These are phyloP conservation scores for Lunasporangiospora selenospora DNA, from an alignment of 192 early-diverging fungal species.

Conservation along the genomic window DNA sequence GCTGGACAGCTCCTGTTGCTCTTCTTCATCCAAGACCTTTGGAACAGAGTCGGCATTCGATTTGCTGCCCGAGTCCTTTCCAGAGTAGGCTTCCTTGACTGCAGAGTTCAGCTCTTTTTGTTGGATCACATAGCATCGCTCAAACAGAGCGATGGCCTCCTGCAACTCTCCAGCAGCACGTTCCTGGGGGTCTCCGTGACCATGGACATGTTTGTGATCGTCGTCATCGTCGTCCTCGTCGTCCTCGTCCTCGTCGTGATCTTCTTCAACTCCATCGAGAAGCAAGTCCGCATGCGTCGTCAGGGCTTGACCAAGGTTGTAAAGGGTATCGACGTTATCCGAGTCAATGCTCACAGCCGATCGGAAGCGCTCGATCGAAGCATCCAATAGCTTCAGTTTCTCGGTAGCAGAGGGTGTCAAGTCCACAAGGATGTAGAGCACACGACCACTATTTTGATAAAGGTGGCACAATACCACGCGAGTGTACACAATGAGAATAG, in stretches of 20 bases:
- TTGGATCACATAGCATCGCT: constrained; percentile 55
- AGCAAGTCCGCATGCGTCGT: constrained; percentile 61
- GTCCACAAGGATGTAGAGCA: constrained; percentile 63
- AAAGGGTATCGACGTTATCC: constrained; percentile 67
- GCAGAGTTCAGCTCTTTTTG: constrained; percentile 49
- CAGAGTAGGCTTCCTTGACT: constrained; percentile 17
- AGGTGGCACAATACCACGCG: neutral
- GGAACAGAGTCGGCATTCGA: constrained; percentile 4
- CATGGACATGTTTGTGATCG: constrained; percentile 52
- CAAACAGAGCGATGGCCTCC: constrained; percentile 59
- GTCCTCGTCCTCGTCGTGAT: constrained; percentile 54
- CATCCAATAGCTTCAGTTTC: constrained; percentile 53
- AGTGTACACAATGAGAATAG: neutral
- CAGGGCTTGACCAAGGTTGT: constrained; percentile 74
- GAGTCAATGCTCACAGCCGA: constrained; percentile 51
- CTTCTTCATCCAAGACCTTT: constrained; percentile 5
- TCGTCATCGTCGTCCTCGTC: constrained; percentile 49
- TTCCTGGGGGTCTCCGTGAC: constrained; percentile 54
- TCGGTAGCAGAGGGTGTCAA: constrained; percentile 53
- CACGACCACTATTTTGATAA: constrained; percentile 54
- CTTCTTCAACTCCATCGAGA: constrained; percentile 53
- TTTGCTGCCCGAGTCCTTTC: neutral
- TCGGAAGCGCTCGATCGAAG: constrained; percentile 61
- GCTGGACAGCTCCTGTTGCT: constrained; percentile 40
- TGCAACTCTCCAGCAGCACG: constrained; percentile 49